A percentile compares a stretch with the other conserved stretches of the same genome.
phyloP scores from a whole-genome alignment of 2,329 filamentous ascomycete genomes.

The Fusarium marasasianum region DNA sequence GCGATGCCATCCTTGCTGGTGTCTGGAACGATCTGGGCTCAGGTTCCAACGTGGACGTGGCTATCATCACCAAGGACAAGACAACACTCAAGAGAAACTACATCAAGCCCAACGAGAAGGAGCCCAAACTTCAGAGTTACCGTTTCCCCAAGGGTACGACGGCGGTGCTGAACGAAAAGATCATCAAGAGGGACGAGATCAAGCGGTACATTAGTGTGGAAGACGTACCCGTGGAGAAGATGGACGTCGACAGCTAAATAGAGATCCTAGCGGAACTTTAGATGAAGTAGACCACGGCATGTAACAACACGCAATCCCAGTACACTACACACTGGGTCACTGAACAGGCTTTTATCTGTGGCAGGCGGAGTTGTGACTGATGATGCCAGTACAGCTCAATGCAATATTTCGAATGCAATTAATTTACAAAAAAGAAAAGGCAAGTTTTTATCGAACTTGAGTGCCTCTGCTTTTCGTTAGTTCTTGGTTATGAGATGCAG shows the following conservation, averaged over 20 bases:
- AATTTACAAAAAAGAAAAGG: background rate
- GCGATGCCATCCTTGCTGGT: slow-evolving; percentile 92
- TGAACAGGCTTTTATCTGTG: slow-evolving; percentile 17
- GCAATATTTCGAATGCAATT: slow-evolving; percentile 20
- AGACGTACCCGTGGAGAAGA: slow-evolving; percentile 77
- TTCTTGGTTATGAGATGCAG: slow-evolving; percentile 17
- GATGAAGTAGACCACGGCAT: slow-evolving; percentile 33
- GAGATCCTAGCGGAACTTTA: slow-evolving; percentile 13
- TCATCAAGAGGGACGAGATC: slow-evolving; percentile 93
- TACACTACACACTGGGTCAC: slow-evolving; percentile 31
- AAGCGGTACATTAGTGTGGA: slow-evolving; percentile 93
- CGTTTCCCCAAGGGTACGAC: slow-evolving; percentile 92
- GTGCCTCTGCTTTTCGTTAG: background rate
- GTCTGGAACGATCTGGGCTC: slow-evolving; percentile 99
- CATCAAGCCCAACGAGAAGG: slow-evolving; percentile 91
- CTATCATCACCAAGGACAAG: slow-evolving; percentile 94
- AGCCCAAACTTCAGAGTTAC: slow-evolving; percentile 92
- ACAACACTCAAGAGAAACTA: slow-evolving; percentile 93
- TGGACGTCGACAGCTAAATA: slow-evolving; percentile 71
- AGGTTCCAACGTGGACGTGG: slow-evolving; percentile 96
- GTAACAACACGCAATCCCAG: slow-evolving; percentile 40
- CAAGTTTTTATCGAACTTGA: background rate
- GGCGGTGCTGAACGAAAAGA: slow-evolving; percentile 92
- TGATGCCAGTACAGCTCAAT: slow-evolving; percentile 1
- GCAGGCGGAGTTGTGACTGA: slow-evolving; percentile 7